phyloP scores from a whole-genome alignment of 768 basidiomycete species.

The Mycena olivaceomarginata region DNA sequence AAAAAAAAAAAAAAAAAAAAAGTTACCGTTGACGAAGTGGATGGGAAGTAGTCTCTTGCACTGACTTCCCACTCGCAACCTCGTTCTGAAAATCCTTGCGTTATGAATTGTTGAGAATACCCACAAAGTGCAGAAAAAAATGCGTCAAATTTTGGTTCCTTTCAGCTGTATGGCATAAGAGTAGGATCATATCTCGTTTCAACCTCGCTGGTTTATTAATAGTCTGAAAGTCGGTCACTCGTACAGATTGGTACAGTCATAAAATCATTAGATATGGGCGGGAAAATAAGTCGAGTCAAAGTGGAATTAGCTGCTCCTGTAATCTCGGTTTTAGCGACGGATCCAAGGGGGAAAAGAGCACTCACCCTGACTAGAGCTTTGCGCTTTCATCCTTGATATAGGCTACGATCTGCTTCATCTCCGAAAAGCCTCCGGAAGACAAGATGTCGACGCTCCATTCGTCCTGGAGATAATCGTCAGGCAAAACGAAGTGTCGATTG shows the following conservation, averaged over 20 bases:
- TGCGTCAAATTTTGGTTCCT: constrained; percentile 6
- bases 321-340: no score
- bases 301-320: no score
- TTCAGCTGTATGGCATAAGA: neutral
- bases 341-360: neutral
- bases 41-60: no score
- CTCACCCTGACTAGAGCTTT: constrained; percentile 9
- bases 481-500: constrained; percentile 19
- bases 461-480: constrained; percentile 20
- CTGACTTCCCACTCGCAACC: no score
- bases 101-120: constrained; percentile 9
- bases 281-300: no score
- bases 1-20: no score
- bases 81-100: constrained; percentile 5
- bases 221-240: no score
- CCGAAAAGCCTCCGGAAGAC: constrained; percentile 19
- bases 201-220: neutral
- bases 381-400: constrained; percentile 18
- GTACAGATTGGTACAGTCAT: no score
- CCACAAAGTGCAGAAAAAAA: constrained; percentile 14
- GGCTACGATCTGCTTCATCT: constrained; percentile 25
- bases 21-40: no score
- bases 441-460: constrained; percentile 27
- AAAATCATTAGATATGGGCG: no score
- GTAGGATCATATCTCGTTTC: neutral